Conservation (phyloP, 345 rosid species). For the Hibiscus mutabilis region DNA sequence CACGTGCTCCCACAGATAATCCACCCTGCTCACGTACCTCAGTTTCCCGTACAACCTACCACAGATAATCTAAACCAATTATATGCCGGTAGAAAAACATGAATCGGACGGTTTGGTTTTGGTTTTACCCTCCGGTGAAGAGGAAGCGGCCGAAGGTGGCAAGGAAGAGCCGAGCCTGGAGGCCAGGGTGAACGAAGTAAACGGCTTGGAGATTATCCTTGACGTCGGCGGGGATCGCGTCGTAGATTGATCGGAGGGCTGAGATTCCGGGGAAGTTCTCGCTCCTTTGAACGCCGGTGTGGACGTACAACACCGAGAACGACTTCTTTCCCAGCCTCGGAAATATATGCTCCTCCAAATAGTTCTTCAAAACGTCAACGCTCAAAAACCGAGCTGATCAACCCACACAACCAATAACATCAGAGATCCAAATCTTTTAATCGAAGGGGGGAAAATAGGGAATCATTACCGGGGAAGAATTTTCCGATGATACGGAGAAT, state of each 20-base stretch:
- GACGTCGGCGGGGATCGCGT: neutral
- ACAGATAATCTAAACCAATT: neutral
- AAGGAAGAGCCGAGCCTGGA: neutral
- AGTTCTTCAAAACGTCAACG: neutral
- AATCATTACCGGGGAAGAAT: neutral
- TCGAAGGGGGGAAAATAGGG: neutral
- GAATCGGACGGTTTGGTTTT: neutral
- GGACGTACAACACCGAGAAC: neutral
- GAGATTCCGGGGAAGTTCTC: neutral
- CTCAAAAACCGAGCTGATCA: neutral
- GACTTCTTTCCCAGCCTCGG: neutral
- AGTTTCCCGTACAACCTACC: neutral
- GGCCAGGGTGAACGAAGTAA: neutral
- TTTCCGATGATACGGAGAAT: neutral
- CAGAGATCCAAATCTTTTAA: neutral
- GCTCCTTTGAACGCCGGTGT: neutral
- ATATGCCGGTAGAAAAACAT: neutral
- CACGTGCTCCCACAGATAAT: neutral
- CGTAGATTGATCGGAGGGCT: neutral
- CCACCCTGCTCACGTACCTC: neutral
- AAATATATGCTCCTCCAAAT: neutral
- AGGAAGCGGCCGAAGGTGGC: neutral
- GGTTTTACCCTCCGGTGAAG: neutral
- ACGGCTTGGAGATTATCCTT: neutral
- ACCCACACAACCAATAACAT: neutral